These are phyloP conservation scores for Xerocomus nothofagi DNA, from an alignment of 1,284 basidiomycete genomes.

Conservation along the genomic window DNA sequence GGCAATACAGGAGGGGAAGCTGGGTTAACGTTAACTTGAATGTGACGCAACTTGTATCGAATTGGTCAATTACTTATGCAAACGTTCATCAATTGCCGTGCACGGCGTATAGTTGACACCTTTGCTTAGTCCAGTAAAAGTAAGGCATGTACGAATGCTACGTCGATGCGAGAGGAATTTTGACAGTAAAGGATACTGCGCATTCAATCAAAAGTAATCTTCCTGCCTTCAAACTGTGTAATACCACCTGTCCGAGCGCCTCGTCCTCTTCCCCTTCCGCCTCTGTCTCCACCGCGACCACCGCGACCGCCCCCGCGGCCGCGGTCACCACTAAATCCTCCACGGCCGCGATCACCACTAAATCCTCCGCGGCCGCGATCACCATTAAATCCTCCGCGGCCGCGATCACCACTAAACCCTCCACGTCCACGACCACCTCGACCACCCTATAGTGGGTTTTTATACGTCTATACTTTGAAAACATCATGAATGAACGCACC, in stretches of 20 bases:
- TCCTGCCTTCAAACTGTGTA: constrained; percentile 73
- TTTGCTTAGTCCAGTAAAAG: not conserved
- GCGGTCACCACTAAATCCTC: constrained; percentile 39
- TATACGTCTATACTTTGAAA: constrained; percentile 11
- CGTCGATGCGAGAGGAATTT: not conserved
- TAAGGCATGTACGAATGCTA: not conserved
- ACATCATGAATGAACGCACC: constrained; percentile 36
- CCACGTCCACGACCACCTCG: constrained; percentile 41
- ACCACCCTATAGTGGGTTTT: constrained; percentile 23
- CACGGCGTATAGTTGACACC: not conserved
- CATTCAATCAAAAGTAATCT: constrained; percentile 64
- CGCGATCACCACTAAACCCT: constrained; percentile 38
- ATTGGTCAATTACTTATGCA: not conserved
- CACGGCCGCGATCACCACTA: constrained; percentile 5
- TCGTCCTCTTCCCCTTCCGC: constrained; percentile 49
- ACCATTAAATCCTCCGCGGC: constrained; percentile 41
- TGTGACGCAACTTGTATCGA: no score
- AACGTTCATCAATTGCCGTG: not conserved
- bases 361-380: constrained; percentile 37
- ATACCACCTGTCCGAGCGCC: constrained; percentile 72
- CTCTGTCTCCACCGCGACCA: constrained; percentile 41
- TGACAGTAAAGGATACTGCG: not conserved
- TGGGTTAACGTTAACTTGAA: constrained; percentile 9
- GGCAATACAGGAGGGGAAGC: constrained; percentile 56
- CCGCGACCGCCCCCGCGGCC: constrained; percentile 39